Evolutionary conservation across 1,284 basidiomycete genomes (phyloP).

Genomic region (Cryptococcus sp.): DNA sequence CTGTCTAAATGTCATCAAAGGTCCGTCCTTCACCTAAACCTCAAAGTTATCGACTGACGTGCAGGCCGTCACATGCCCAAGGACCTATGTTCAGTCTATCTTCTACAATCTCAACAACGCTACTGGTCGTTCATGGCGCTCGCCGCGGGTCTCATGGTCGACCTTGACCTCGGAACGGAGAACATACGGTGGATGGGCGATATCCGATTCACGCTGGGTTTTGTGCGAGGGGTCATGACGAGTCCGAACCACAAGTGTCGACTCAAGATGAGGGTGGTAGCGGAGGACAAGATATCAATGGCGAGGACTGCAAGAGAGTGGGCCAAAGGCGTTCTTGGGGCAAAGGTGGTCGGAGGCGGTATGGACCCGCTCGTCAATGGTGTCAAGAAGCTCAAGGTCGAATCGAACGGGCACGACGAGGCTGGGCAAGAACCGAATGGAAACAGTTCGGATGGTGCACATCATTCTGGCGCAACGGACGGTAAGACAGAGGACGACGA

Average conservation of each 20-base stretch:
- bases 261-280: constrained; percentile 64
- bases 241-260: constrained; percentile 64
- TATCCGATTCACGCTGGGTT: constrained; percentile 77
- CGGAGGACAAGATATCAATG: constrained; percentile 70
- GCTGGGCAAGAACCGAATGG: background rate
- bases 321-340: constrained; percentile 7
- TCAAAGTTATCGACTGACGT: constrained; percentile 39
- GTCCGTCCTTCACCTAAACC: constrained; percentile 39
- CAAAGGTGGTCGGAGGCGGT: constrained; percentile 13
- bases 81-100: constrained; percentile 71
- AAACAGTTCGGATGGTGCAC: too few species aligned
- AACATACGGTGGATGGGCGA: constrained; percentile 91
- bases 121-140: constrained; percentile 85
- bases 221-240: constrained; percentile 65
- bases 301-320: constrained; percentile 34
- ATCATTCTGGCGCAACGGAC: too few species aligned
- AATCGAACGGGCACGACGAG: background rate
- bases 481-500: constrained; percentile 9
- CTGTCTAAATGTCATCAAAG: constrained; percentile 81
- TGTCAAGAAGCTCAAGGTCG: background rate
- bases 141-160: constrained; percentile 84
- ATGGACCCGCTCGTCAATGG: constrained; percentile 10
- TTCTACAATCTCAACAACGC: constrained; percentile 30
- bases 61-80: constrained; percentile 60
- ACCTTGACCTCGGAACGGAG: constrained; percentile 79